phyloP scores from a whole-genome alignment of 768 basidiomycete genomes.

The Hypholoma sublateritium region DNA sequence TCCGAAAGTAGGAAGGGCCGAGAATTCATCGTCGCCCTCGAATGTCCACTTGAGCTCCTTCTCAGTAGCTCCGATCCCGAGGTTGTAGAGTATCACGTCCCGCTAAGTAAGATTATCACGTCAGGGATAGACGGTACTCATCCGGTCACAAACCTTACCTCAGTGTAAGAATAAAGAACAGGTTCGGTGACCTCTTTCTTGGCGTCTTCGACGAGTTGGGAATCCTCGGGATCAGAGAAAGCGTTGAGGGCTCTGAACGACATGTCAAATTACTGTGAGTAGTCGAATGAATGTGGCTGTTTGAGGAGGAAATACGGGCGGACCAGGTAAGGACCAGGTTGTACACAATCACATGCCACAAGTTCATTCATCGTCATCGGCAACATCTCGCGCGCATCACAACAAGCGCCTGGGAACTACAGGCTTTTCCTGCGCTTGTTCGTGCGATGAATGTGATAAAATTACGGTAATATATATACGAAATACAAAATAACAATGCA shows the following conservation, averaged over 20 bases:
- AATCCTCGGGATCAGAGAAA: slow-evolving; percentile 79
- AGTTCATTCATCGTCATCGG: background rate
- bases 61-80: slow-evolving; percentile 92
- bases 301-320: no score
- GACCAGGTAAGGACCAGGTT: no score
- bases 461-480: slow-evolving; percentile 2
- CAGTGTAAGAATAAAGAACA: slow-evolving; percentile 72
- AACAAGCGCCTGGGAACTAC: background rate
- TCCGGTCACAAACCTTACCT: slow-evolving; percentile 35
- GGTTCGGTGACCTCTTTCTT: slow-evolving; percentile 62
- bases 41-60: slow-evolving; percentile 90
- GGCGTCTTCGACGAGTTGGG: slow-evolving; percentile 76
- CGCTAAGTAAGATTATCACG: slow-evolving; percentile 34
- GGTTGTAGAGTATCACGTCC: slow-evolving; percentile 92
- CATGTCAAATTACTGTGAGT: slow-evolving; percentile 25
- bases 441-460: slow-evolving; percentile 4
- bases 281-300: background rate
- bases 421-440: background rate
- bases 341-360: slow-evolving; percentile 5
- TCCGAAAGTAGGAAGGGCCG: slow-evolving; percentile 89
- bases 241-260: slow-evolving; percentile 44
- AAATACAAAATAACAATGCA: slow-evolving; percentile 4
- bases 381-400: background rate
- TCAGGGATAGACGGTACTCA: background rate
- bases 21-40: slow-evolving; percentile 86